Evolutionary conservation across 495 filamentous ascomycete species (phyloP).

Genomic region (Talaromyces stipitatus): DNA sequence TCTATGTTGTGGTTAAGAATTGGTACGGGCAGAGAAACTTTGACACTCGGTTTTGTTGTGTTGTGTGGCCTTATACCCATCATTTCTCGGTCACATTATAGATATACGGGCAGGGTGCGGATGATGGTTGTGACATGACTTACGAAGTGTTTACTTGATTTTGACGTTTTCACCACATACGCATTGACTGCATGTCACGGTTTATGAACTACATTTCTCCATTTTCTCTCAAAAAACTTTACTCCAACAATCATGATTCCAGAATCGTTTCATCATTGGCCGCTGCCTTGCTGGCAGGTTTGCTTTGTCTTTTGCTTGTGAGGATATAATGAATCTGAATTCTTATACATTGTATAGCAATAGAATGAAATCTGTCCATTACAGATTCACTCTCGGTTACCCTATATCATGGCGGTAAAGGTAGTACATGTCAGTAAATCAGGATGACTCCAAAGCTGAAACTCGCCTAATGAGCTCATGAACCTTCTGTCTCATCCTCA

Average conservation of each 20-base stretch:
- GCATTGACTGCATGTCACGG: neutral
- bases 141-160: neutral
- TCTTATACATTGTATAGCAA: constrained; percentile 3
- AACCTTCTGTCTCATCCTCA: constrained; percentile 25
- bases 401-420: no score
- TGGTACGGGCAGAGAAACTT: neutral
- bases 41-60: neutral
- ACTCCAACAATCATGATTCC: neutral
- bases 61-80: neutral
- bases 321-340: neutral
- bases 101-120: neutral
- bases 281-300: neutral
- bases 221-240: neutral
- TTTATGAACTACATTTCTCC: constrained; percentile 1
- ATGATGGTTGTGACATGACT: neutral
- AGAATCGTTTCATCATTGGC: neutral
- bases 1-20: neutral
- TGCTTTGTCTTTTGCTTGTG: neutral
- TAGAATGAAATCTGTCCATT: neutral
- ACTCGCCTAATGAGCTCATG: neutral
- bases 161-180: neutral
- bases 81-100: neutral
- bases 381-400: neutral
- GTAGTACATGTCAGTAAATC: no score
- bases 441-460: neutral